These are phyloP conservation scores for Helotiales sp. DNA, from an alignment of 2,329 filamentous ascomycete species.

Conservation along the genomic window DNA sequence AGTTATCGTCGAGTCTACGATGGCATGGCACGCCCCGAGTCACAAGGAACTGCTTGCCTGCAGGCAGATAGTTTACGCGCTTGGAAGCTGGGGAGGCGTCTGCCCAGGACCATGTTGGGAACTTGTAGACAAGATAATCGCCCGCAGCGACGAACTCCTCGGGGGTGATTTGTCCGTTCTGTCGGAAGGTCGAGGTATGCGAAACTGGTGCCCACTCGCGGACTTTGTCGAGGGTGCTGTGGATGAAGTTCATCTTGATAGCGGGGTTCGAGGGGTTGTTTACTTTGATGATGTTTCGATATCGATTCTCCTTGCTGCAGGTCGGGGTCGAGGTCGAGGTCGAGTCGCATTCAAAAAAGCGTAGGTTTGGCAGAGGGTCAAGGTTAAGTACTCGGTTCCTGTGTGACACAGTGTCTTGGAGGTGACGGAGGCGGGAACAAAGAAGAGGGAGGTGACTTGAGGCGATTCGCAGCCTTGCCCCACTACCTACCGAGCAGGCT, in stretches of 20 bases:
- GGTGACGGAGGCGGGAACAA: neutral
- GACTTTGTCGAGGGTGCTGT: constrained; percentile 89
- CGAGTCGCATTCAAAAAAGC: neutral
- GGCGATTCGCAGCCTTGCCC: constrained; percentile 10
- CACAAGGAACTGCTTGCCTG: constrained; percentile 92
- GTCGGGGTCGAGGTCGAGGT: neutral
- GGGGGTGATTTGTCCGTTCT: constrained; percentile 93
- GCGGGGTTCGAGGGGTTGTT: constrained; percentile 25
- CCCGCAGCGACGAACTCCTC: constrained; percentile 96
- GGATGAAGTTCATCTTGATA: constrained; percentile 79
- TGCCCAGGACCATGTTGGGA: constrained; percentile 97
- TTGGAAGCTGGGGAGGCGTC: constrained; percentile 82
- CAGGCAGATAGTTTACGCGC: constrained; percentile 79
- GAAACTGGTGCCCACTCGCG: constrained; percentile 90
- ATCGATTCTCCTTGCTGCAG: neutral
- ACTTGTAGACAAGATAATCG: constrained; percentile 98
- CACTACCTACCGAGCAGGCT: neutral
- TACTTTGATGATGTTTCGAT: neutral
- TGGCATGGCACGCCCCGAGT: constrained; percentile 95
- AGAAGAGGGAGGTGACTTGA: constrained; percentile 1
- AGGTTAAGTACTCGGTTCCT: neutral
- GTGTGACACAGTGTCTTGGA: constrained; percentile 3
- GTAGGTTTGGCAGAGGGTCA: neutral
- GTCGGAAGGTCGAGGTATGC: constrained; percentile 90
- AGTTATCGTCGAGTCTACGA: constrained; percentile 88